A percentile compares a stretch with the other conserved stretches of the same genome.
Conservation (phyloP, 2,329 filamentous ascomycete species). For the Penicillium fuscoglaucum region DNA sequence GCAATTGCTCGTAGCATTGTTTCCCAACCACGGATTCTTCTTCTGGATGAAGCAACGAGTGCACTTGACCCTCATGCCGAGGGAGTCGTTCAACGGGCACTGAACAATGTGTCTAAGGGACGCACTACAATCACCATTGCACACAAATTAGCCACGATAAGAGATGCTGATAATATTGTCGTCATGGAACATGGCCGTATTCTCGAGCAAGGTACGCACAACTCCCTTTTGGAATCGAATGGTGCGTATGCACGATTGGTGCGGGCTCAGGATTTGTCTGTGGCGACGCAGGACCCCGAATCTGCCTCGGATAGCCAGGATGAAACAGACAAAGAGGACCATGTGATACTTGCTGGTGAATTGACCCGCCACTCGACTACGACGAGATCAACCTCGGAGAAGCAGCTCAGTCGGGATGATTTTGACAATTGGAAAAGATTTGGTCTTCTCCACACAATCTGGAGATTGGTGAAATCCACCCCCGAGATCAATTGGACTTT, state of each 20-base stretch:
- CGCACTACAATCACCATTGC: constrained; percentile 44
- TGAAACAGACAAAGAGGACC: neutral
- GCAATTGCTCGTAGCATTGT: constrained; percentile 81
- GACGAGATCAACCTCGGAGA: neutral
- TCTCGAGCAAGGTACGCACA: constrained; percentile 48
- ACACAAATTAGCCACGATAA: constrained; percentile 48
- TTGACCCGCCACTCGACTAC: constrained; percentile 5
- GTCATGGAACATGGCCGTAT: constrained; percentile 48
- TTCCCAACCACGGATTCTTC: constrained; percentile 75
- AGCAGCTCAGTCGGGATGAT: constrained; percentile 6
- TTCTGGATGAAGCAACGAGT: constrained; percentile 88
- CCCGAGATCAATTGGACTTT: constrained; percentile 8
- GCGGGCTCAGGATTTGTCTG: constrained; percentile 49
- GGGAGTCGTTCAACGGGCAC: constrained; percentile 78
- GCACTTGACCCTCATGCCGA: constrained; percentile 86
- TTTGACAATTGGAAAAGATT: constrained; percentile 11
- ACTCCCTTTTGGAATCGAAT: constrained; percentile 35
- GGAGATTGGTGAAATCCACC: constrained; percentile 1
- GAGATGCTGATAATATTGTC: constrained; percentile 47
- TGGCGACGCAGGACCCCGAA: constrained; percentile 14
- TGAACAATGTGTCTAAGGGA: constrained; percentile 68
- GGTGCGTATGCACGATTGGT: constrained; percentile 46
- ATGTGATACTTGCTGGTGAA: neutral
- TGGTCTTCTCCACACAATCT: constrained; percentile 6
- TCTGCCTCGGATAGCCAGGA: neutral